Percentiles rank a stretch among this genome's conserved stretches.
These are phyloP conservation scores for Rhizopogon roseolus DNA, from an alignment of 768 basidiomycete genomes.

Conservation along the genomic window DNA sequence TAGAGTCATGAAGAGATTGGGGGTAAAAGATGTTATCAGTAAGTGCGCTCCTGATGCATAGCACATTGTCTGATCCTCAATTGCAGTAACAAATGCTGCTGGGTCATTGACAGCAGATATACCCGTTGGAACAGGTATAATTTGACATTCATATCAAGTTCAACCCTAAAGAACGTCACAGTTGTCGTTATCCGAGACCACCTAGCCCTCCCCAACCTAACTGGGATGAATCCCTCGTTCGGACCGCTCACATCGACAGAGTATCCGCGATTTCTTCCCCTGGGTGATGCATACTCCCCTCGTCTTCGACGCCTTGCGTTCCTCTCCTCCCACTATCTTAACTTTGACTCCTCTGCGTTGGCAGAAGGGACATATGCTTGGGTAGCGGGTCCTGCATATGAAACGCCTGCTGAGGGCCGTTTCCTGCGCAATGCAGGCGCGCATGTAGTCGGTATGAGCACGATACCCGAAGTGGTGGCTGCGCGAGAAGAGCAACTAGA, in stretches of 20 bases:
- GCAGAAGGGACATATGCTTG: conserved; percentile 86
- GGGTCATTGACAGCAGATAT: conserved; percentile 73
- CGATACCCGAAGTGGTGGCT: conserved; percentile 83
- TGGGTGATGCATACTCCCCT: conserved; percentile 80
- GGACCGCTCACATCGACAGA: conserved; percentile 59
- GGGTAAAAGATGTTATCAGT: conserved; percentile 75
- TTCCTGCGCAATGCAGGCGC: conserved; percentile 72
- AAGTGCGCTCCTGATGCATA: conserved; percentile 20
- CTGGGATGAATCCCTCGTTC: conserved; percentile 75
- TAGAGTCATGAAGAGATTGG: conserved; percentile 71
- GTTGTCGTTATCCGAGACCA: conserved; percentile 87
- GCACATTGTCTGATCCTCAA: neutral
- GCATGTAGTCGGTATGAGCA: conserved; percentile 94
- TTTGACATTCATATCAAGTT: neutral
- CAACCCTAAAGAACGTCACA: conserved; percentile 23
- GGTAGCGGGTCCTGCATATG: conserved; percentile 89
- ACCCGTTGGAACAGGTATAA: conserved; percentile 76
- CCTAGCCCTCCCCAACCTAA: conserved; percentile 71
- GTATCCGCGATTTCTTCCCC: conserved; percentile 74
- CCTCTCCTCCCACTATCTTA: conserved; percentile 61
- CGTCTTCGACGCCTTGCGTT: conserved; percentile 68
- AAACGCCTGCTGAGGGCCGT: conserved; percentile 82
- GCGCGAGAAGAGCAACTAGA: conserved; percentile 73
- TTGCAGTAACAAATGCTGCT: conserved; percentile 81
- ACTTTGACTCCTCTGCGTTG: conserved; percentile 48